These are phyloP conservation scores for Acer yangbiense DNA, from an alignment of 345 rosid genomes.

Conservation along the genomic window DNA sequence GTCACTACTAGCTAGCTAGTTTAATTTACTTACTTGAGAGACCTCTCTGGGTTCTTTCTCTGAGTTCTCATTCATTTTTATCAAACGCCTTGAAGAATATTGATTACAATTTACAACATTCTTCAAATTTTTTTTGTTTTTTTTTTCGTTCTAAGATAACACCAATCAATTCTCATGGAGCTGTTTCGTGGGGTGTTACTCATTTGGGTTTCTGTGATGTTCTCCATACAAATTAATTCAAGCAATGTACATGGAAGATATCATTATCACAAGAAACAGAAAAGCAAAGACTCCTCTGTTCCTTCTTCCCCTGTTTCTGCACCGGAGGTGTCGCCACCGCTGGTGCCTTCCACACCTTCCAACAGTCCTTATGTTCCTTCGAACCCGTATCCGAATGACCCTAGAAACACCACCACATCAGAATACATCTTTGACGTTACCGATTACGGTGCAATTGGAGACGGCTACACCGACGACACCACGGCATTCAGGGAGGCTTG, in stretches of 20 bases:
- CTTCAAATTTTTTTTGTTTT: not conserved
- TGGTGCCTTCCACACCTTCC: conserved; percentile 29
- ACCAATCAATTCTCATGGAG: conserved; percentile 29
- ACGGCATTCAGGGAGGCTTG: conserved; percentile 75
- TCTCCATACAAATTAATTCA: conserved; percentile 29
- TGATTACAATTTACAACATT: not conserved
- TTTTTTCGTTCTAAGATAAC: not conserved
- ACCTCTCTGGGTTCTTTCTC: not conserved
- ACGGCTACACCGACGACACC: conserved; percentile 80
- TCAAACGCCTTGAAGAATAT: not conserved
- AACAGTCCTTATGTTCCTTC: conserved; percentile 48
- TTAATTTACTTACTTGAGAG: not conserved
- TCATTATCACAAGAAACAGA: conserved; percentile 67
- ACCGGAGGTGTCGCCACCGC: not conserved
- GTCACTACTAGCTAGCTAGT: too few relatives aligned
- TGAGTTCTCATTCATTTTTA: too few relatives aligned
- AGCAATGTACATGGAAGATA: conserved; percentile 59
- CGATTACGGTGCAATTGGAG: conserved; percentile 80
- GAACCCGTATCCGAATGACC: conserved; percentile 63
- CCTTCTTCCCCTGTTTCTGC: conserved; percentile 32
- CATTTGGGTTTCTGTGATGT: conserved; percentile 20
- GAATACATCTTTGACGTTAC: conserved; percentile 65
- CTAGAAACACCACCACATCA: conserved; percentile 27
- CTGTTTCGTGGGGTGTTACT: conserved; percentile 22
- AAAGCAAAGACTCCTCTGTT: conserved; percentile 25